A percentile compares a stretch with the other conserved stretches of the same genome.
phyloP scores from a whole-genome alignment of 306 rosid genomes.

The Prunus padus region DNA sequence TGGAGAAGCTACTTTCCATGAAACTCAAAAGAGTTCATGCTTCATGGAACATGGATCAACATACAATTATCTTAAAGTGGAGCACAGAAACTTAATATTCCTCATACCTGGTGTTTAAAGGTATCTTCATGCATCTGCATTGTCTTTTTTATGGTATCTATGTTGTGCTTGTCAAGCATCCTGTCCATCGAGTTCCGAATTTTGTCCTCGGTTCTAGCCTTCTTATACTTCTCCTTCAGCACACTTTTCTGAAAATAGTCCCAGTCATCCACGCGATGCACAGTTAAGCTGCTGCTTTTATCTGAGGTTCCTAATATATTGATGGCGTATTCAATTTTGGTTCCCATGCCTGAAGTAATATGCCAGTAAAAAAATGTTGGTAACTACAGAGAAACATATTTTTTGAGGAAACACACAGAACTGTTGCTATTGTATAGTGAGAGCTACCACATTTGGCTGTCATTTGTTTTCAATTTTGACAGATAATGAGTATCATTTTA shows the following conservation, averaged over 20 bases:
- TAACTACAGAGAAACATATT: background rate
- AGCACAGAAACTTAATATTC: background rate
- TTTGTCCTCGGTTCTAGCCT: conserved; percentile 32
- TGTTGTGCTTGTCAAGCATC: conserved; percentile 52
- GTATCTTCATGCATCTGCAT: conserved; percentile 85
- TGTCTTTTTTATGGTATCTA: conserved; percentile 67
- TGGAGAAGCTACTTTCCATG: background rate
- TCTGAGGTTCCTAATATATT: conserved; percentile 52
- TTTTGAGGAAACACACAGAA: conserved; percentile 1
- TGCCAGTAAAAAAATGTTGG: conserved; percentile 5
- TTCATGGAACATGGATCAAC: background rate
- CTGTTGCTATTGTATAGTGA: background rate
- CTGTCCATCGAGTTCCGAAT: conserved; percentile 51
- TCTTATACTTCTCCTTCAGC: conserved; percentile 31
- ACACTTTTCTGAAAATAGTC: conserved; percentile 48
- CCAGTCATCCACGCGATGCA: conserved; percentile 66
- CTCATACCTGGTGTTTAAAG: conserved; percentile 77
- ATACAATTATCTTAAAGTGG: background rate
- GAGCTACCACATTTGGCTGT: background rate
- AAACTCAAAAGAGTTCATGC: background rate
- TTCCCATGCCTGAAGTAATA: conserved; percentile 79
- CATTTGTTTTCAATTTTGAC: background rate
- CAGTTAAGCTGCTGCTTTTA: conserved; percentile 46
- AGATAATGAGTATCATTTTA: no score
- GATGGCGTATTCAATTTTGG: conserved; percentile 62